These are phyloP conservation scores for Geranium rotundifolium DNA, from an alignment of 345 rosid species.

Conservation along the genomic window DNA sequence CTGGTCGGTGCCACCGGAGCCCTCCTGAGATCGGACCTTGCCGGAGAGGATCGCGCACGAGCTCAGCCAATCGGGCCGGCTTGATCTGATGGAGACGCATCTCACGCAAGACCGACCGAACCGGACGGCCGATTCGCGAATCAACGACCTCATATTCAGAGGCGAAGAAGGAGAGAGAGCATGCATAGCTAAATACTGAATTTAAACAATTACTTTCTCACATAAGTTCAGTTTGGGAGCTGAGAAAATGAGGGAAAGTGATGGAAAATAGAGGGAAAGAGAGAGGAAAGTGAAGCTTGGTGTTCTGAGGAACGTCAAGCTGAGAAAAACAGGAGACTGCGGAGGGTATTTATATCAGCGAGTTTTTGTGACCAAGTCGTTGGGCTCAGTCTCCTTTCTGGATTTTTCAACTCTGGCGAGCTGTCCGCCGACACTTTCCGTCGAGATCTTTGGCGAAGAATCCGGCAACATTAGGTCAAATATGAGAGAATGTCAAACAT, in stretches of 20 bases:
- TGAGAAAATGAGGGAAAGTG: too few relatives aligned
- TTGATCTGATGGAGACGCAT: slow-evolving; percentile 18
- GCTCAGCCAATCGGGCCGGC: slow-evolving; percentile 52
- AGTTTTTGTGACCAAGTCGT: slow-evolving; percentile 11
- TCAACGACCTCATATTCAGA: slow-evolving; percentile 12
- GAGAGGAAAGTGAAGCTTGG: slow-evolving; percentile 14
- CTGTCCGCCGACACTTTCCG: too few relatives aligned
- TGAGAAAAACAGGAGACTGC: slow-evolving; percentile 6
- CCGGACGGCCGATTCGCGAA: background rate
- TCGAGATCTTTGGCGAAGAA: too few relatives aligned
- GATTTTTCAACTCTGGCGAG: too few relatives aligned
- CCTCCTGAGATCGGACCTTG: slow-evolving; percentile 34
- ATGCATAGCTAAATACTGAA: slow-evolving; percentile 23
- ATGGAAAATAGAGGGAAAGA: too few relatives aligned
- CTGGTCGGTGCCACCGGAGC: too few relatives aligned
- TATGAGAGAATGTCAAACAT: too few relatives aligned
- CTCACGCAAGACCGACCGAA: slow-evolving; percentile 3
- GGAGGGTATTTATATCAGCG: slow-evolving; percentile 14
- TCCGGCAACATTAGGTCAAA: too few relatives aligned
- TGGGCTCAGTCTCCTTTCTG: slow-evolving; percentile 34
- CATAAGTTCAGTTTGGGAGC: too few relatives aligned
- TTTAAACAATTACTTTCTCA: too few relatives aligned
- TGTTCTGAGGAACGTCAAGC: slow-evolving; percentile 50
- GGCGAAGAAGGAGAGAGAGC: slow-evolving; percentile 21
- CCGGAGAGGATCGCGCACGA: slow-evolving; percentile 58